phyloP scores from a whole-genome alignment of 495 filamentous ascomycete species.

The Penicillium ucsense region DNA sequence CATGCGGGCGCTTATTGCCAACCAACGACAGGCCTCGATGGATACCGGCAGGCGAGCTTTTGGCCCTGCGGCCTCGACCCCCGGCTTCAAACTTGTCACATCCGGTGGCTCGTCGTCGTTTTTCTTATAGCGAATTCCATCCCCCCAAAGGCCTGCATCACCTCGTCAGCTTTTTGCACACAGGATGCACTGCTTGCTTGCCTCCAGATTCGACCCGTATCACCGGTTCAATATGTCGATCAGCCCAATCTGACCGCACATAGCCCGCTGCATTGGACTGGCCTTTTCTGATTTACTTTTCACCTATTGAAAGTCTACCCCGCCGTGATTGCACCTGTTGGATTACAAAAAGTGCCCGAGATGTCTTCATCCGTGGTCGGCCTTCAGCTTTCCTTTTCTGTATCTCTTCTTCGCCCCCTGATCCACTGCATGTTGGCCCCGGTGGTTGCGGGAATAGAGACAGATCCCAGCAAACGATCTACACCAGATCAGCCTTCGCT shows the following conservation, averaged over 20 bases:
- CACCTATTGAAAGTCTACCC: background rate
- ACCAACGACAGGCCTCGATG: slow-evolving; percentile 21
- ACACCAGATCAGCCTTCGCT: slow-evolving; percentile 8
- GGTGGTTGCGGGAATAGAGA: slow-evolving; percentile 5
- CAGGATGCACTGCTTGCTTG: slow-evolving; percentile 11
- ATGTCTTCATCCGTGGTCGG: slow-evolving; percentile 9
- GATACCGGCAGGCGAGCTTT: slow-evolving; percentile 1
- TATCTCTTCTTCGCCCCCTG: slow-evolving; percentile 4
- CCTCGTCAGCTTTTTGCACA: slow-evolving; percentile 13
- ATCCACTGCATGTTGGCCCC: background rate
- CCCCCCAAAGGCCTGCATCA: slow-evolving; percentile 8
- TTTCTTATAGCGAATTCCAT: slow-evolving; percentile 12
- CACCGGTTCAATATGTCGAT: slow-evolving; percentile 16
- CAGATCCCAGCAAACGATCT: slow-evolving; percentile 5
- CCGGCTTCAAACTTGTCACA: slow-evolving; percentile 24
- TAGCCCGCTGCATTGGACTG: slow-evolving; percentile 2
- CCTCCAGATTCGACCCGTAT: slow-evolving; percentile 10
- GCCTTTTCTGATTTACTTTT: background rate
- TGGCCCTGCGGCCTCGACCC: slow-evolving; percentile 7
- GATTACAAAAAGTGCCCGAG: slow-evolving; percentile 7
- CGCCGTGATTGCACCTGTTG: slow-evolving; percentile 4
- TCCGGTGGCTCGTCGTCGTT: slow-evolving; percentile 14
- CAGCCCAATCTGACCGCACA: slow-evolving; percentile 8
- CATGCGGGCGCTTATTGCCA: slow-evolving; percentile 25
- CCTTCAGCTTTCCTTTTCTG: slow-evolving; percentile 5